Evolutionary conservation across 768 basidiomycete genomes (phyloP), one percentile per base, ranked within the genome.

Genomic region (Termitomyces eurrhizus): DNA sequence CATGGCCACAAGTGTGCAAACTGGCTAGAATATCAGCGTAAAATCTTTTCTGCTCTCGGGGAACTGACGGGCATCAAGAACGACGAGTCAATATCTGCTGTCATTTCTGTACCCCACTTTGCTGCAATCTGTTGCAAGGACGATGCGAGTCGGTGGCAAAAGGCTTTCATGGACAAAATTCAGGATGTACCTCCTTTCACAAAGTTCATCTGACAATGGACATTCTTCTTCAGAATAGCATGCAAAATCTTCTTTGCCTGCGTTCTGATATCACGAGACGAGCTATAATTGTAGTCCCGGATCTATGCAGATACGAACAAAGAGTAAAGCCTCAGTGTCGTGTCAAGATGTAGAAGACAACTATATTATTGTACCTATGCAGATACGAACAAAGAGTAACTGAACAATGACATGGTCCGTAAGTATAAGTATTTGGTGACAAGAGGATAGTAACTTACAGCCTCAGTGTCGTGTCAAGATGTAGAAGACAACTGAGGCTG

Each of bases 61-160:
- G 58, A 57, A 41, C 35, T 57, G 36, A 56, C 55, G 3, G 58
- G 64, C 7, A 51, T 65, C 2, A 65, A 62, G 24, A 65, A 65
- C 21, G 64, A 65, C 11, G 56, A 50, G 7, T 65, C 64, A 1
- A 58, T 65, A 21, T 51, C 61, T 29, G 29, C 58, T 16, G 58
- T 62, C 0, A 65, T 65, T 7, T 35, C 41, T 16, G 64, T 65
- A 26, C 64, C 64, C 16, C 64, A 65, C 36, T 65, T 59, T 51
- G 64, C 64, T 26, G 55, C 64, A 14, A 65, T 65, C 4, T 65
- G 64, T 37, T 65, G 64, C 58, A 65, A 65, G 44, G 64, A 65
- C 6, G 64, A 65, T 42, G 61, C 61, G 7, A 37, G 48, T 32
- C 64, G 61, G 26, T 65, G 64, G 64, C 58, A 58, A 36, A 53